Evolutionary conservation across 345 rosid species (phyloP).

Genomic region (Firmiana major): DNA sequence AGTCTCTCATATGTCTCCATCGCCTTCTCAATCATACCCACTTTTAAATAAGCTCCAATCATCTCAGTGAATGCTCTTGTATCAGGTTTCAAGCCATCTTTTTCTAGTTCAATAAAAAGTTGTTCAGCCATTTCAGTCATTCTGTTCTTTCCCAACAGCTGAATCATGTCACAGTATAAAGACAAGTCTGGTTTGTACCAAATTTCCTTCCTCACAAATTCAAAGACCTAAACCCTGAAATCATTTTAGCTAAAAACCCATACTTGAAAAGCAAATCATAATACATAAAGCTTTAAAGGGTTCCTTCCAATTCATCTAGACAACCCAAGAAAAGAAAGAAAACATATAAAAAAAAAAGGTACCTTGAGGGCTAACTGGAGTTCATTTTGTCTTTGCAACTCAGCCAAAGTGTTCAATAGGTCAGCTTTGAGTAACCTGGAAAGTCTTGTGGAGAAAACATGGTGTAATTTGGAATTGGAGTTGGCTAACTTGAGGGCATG

Average conservation of each 20-base stretch:
- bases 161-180: slow-evolving; percentile 39
- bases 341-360: neutral
- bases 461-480: slow-evolving; percentile 30
- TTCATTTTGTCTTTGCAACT: slow-evolving; percentile 48
- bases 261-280: slow-evolving; percentile 1
- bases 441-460: slow-evolving; percentile 30
- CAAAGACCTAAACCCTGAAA: slow-evolving; percentile 45
- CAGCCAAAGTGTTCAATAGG: slow-evolving; percentile 42
- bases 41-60: slow-evolving; percentile 50
- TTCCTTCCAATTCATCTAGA: neutral
- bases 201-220: slow-evolving; percentile 41
- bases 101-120: slow-evolving; percentile 30
- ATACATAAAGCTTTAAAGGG: neutral
- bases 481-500: slow-evolving; percentile 58
- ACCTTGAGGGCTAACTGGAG: slow-evolving; percentile 48
- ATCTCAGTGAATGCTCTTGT: slow-evolving; percentile 53
- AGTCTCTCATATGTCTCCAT: slow-evolving; percentile 40
- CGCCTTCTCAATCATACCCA: slow-evolving; percentile 48
- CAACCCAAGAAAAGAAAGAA: neutral
- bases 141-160: slow-evolving; percentile 43
- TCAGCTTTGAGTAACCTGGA: slow-evolving; percentile 56
- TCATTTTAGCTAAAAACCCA: slow-evolving; percentile 22
- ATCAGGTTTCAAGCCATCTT: slow-evolving; percentile 46
- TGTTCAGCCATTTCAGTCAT: slow-evolving; percentile 40
- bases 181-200: slow-evolving; percentile 50